phyloP scores from a whole-genome alignment of 495 filamentous ascomycete species.

The Tuber borchii region DNA sequence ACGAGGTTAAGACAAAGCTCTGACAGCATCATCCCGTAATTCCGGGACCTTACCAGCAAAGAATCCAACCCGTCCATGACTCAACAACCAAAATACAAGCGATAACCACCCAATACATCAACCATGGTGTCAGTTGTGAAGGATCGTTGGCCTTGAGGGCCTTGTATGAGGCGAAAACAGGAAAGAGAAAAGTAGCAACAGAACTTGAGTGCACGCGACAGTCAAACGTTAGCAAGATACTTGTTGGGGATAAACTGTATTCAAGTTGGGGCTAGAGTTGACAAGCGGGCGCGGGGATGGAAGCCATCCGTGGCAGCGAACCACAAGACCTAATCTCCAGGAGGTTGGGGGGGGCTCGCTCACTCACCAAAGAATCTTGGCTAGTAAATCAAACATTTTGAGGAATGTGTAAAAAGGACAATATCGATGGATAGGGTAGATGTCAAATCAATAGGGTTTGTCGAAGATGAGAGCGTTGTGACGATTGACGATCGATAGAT shows the following conservation, averaged over 20 bases:
- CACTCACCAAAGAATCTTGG: constrained; percentile 72
- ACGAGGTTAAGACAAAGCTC: constrained; percentile 15
- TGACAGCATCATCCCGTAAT: background rate
- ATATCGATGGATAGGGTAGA: constrained; percentile 12
- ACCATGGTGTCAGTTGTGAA: constrained; percentile 89
- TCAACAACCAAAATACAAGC: constrained; percentile 75
- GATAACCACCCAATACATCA: constrained; percentile 98
- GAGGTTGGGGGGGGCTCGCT: constrained; percentile 15
- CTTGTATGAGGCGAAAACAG: constrained; percentile 96
- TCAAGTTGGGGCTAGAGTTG: constrained; percentile 5
- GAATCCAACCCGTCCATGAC: constrained; percentile 76
- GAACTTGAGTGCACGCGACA: constrained; percentile 52
- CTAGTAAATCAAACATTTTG: constrained; percentile 73
- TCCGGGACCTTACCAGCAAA: constrained; percentile 58
- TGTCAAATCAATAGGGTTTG: constrained; percentile 11
- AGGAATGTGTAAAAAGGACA: constrained; percentile 10
- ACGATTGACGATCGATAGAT: constrained; percentile 9
- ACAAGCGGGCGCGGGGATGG: background rate
- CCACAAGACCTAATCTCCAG: constrained; percentile 1
- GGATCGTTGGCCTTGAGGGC: constrained; percentile 89
- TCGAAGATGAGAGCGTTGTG: constrained; percentile 8
- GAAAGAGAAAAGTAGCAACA: constrained; percentile 84
- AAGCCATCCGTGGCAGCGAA: background rate
- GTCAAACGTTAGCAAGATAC: constrained; percentile 26
- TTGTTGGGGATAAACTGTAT: constrained; percentile 2